Percentiles rank a stretch among this genome's conserved stretches.
Conservation (phyloP, 805 yeast genomes). For the Blastobotrys chiropterorum region DNA sequence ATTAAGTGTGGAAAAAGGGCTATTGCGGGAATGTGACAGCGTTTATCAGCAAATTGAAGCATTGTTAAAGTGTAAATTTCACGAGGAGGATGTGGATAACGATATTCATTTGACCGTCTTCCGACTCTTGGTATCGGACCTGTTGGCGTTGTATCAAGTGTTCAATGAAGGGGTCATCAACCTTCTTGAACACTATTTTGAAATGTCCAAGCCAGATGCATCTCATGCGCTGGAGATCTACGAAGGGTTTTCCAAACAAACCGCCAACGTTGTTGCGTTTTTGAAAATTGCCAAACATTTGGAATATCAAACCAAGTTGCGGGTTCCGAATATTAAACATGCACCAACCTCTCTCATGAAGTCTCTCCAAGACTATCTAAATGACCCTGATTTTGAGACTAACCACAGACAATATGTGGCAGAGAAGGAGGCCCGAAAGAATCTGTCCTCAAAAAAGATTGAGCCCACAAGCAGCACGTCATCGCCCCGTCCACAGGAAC, state of each 20-base stretch:
- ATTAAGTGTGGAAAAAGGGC: slow-evolving; percentile 68
- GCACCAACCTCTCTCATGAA: slow-evolving; percentile 91
- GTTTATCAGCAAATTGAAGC: slow-evolving; percentile 78
- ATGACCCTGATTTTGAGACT: slow-evolving; percentile 76
- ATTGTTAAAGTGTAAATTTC: slow-evolving; percentile 64
- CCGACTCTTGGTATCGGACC: slow-evolving; percentile 82
- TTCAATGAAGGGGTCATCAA: slow-evolving; percentile 95
- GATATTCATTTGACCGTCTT: slow-evolving; percentile 81
- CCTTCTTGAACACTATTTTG: slow-evolving; percentile 88
- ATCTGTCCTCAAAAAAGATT: slow-evolving; percentile 8
- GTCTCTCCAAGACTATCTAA: slow-evolving; percentile 80
- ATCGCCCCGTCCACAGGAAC: neutral
- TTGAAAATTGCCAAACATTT: slow-evolving; percentile 83
- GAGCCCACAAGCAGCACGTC: neutral
- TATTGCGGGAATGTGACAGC: slow-evolving; percentile 77
- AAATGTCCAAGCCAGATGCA: slow-evolving; percentile 81
- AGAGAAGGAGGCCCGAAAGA: slow-evolving; percentile 46
- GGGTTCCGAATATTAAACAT: slow-evolving; percentile 93
- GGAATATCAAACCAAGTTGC: slow-evolving; percentile 79
- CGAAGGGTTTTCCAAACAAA: slow-evolving; percentile 76
- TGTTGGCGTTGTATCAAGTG: slow-evolving; percentile 78
- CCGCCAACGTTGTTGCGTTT: slow-evolving; percentile 81
- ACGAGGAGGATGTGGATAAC: slow-evolving; percentile 75
- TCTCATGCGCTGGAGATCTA: slow-evolving; percentile 79
- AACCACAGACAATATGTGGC: slow-evolving; percentile 73